Conservation (phyloP, 2,329 filamentous ascomycete species). For the Aspergillus pseudoviridinutans region DNA sequence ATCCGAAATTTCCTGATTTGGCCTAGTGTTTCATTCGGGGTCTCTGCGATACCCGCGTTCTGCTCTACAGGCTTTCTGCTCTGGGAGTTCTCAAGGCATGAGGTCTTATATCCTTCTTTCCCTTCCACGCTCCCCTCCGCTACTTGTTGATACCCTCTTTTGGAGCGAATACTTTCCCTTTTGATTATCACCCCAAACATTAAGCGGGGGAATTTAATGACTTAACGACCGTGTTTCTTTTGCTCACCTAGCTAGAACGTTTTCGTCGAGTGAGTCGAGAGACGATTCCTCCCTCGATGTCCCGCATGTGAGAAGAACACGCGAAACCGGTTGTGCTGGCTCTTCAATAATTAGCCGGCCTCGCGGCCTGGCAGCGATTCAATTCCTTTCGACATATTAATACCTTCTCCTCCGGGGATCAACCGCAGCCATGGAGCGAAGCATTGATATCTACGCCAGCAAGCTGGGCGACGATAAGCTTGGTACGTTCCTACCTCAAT, state of each 20-base stretch:
- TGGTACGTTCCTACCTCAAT: conserved; percentile 33
- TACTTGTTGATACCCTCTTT: conserved; percentile 9
- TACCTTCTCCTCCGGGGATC: conserved; percentile 19
- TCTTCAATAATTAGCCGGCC: conserved; percentile 31
- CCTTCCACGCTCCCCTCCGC: conserved; percentile 13
- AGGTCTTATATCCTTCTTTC: conserved; percentile 13
- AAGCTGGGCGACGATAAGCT: conserved; percentile 47
- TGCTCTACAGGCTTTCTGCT: conserved; percentile 23
- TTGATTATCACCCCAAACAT: background rate
- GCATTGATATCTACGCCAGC: conserved; percentile 48
- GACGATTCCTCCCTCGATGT: conserved; percentile 17
- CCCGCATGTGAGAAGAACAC: conserved; percentile 28
- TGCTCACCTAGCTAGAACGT: conserved; percentile 19
- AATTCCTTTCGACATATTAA: conserved; percentile 14
- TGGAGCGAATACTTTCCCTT: conserved; percentile 2
- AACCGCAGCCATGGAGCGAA: conserved; percentile 39
- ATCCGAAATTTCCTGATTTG: conserved; percentile 25
- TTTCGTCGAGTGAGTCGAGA: conserved; percentile 19
- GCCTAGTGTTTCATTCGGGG: conserved; percentile 36
- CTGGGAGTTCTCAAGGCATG: conserved; percentile 25
- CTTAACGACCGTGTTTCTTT: conserved; percentile 24
- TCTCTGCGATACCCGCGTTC: conserved; percentile 38
- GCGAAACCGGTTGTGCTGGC: conserved; percentile 23
- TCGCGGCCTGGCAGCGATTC: conserved; percentile 34
- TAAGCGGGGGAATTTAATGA: conserved; percentile 23